phyloP scores from a whole-genome alignment of 2,329 filamentous ascomycete genomes.

The Phaeoacremonium minimum region DNA sequence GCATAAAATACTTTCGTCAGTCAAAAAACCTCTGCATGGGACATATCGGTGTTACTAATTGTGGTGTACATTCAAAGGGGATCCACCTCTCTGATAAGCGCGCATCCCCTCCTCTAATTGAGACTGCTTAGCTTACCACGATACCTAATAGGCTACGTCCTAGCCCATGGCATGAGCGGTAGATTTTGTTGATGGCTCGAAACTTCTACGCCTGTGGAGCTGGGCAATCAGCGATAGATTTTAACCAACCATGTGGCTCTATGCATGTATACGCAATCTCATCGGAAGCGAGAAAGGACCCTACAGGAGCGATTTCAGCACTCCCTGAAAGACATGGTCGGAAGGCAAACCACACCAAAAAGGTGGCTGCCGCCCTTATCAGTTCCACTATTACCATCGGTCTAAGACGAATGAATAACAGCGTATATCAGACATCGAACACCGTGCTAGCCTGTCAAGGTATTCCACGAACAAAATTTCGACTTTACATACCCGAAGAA shows the following conservation, averaged over 20 bases:
- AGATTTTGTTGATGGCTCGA: no score
- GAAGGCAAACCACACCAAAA: not conserved
- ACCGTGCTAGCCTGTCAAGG: not conserved
- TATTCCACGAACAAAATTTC: not conserved
- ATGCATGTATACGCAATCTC: not conserved
- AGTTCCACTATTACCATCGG: not conserved
- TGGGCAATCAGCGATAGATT: no score
- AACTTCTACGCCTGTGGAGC: no score
- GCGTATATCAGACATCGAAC: not conserved
- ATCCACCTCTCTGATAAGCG: not conserved
- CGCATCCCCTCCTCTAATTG: not conserved
- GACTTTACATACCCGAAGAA: not conserved
- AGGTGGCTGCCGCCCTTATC: not conserved
- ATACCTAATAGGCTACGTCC: not conserved
- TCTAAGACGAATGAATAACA: not conserved
- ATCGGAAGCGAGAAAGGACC: not conserved
- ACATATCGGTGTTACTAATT: not conserved
- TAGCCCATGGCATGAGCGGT: no score
- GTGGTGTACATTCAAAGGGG: not conserved
- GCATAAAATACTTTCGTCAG: not conserved
- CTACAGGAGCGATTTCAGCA: not conserved
- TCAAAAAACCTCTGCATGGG: not conserved
- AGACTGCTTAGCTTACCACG: not conserved
- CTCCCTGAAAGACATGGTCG: not conserved
- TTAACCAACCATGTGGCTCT: no score